Conservation (phyloP, 2,329 filamentous ascomycete genomes). For the Sclerotinia trifoliorum region DNA sequence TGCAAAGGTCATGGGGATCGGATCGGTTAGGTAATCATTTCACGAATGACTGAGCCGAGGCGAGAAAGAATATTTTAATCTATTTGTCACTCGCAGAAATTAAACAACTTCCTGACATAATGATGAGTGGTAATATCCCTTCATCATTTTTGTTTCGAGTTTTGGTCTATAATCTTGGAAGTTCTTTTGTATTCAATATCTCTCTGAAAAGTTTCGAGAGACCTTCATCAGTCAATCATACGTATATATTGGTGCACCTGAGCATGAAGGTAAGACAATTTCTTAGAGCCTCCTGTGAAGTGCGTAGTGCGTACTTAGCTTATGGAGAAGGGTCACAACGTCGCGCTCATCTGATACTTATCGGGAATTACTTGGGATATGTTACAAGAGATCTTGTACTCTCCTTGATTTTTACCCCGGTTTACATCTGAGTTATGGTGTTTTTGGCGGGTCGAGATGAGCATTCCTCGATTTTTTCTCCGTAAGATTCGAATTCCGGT, state of each 20-base stretch:
- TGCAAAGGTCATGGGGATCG: no score
- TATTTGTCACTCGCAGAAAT: no score
- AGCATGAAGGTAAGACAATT: conserved; percentile 11
- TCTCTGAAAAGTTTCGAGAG: conserved; percentile 11
- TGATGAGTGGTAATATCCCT: not conserved
- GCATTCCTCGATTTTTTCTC: not conserved
- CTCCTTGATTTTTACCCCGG: not conserved
- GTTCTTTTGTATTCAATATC: not conserved
- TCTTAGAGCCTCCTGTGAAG: conserved; percentile 1
- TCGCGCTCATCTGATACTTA: conserved; percentile 13
- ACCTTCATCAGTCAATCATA: conserved; percentile 2
- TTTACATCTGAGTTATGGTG: not conserved
- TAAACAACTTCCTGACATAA: no score
- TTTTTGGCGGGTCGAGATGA: not conserved
- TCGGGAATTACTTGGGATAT: not conserved
- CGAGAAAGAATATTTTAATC: no score
- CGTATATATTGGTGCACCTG: conserved; percentile 7
- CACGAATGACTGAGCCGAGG: no score
- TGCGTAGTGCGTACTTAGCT: conserved; percentile 1
- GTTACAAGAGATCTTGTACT: not conserved
- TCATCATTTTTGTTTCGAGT: not conserved
- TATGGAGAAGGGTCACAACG: not conserved
- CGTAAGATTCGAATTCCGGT: not conserved
- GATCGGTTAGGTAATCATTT: no score
- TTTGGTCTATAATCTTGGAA: not conserved